These are phyloP conservation scores for Meyerozyma guilliermondii DNA, from an alignment of 1,139 yeast genomes.

Conservation along the genomic window DNA sequence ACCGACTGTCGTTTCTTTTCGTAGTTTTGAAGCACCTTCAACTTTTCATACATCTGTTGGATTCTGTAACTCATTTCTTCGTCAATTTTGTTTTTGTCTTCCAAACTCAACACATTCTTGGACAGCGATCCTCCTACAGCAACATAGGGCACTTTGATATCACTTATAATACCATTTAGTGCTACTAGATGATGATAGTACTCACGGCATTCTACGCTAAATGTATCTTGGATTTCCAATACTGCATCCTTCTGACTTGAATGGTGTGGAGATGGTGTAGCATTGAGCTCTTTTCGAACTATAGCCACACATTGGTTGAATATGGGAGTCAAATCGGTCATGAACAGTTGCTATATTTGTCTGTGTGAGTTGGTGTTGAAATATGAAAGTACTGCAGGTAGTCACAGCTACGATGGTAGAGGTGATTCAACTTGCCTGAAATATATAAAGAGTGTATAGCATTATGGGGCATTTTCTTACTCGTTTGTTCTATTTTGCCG, in stretches of 20 bases:
- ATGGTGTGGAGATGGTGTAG: conserved; percentile 5
- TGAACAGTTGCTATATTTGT: conserved; percentile 10
- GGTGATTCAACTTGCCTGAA: no score
- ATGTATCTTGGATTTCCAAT: conserved; percentile 39
- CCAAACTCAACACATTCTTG: conserved; percentile 25
- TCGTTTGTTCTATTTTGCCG: no score
- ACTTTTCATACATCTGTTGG: conserved; percentile 46
- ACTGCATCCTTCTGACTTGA: conserved; percentile 8
- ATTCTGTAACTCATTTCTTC: conserved; percentile 48
- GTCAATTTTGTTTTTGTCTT: conserved; percentile 51
- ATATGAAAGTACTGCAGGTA: background rate
- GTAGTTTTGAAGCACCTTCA: conserved; percentile 45
- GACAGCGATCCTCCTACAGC: conserved; percentile 29
- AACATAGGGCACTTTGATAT: conserved; percentile 41
- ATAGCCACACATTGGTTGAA: conserved; percentile 47
- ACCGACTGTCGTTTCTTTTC: conserved; percentile 39
- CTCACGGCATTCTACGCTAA: conserved; percentile 45
- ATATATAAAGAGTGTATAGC: no score
- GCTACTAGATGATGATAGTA: conserved; percentile 36
- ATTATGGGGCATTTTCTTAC: no score
- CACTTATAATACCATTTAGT: conserved; percentile 33
- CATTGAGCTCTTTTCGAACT: conserved; percentile 26
- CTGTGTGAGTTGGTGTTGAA: background rate
- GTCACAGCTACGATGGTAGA: background rate
- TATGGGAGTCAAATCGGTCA: conserved; percentile 51